Conservation (phyloP, 257 asterid species). For the Solanum virginianum region DNA sequence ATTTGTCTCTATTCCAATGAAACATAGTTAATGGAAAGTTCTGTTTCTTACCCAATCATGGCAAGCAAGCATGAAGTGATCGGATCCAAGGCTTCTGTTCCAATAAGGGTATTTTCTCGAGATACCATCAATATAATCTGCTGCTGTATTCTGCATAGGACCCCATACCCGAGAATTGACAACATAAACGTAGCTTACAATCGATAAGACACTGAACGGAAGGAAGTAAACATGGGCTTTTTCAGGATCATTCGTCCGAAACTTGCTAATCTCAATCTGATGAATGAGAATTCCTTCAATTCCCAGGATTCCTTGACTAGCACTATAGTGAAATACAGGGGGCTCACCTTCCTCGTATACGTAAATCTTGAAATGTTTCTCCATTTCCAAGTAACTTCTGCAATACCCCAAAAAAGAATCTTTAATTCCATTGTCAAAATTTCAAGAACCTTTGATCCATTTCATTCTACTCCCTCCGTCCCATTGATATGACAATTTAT, state of each 20-base stretch:
- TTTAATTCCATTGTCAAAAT: neutral
- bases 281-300: conserved; percentile 47
- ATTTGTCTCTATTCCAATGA: neutral
- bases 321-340: conserved; percentile 44
- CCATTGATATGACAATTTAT: neutral
- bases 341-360: conserved; percentile 56
- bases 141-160: conserved; percentile 34
- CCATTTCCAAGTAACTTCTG: conserved; percentile 68
- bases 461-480: neutral
- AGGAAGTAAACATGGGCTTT: conserved; percentile 30
- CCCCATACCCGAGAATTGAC: conserved; percentile 26
- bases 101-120: conserved; percentile 37
- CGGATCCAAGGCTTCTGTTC: conserved; percentile 38
- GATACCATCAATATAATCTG: conserved; percentile 28
- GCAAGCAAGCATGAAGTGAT: conserved; percentile 13
- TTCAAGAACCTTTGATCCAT: neutral
- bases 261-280: conserved; percentile 39
- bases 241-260: conserved; percentile 29
- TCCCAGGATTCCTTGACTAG: conserved; percentile 33
- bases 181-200: conserved; percentile 23
- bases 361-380: conserved; percentile 35
- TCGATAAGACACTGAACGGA: conserved; percentile 35
- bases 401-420: neutral
- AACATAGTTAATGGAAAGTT: neutral
- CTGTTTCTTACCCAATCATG: conserved; percentile 41